A percentile compares a stretch with the other conserved stretches of the same genome.
These are phyloP conservation scores for Syncephalastrum monosporum DNA, from an alignment of 371 early-diverging fungal genomes.

Conservation along the genomic window DNA sequence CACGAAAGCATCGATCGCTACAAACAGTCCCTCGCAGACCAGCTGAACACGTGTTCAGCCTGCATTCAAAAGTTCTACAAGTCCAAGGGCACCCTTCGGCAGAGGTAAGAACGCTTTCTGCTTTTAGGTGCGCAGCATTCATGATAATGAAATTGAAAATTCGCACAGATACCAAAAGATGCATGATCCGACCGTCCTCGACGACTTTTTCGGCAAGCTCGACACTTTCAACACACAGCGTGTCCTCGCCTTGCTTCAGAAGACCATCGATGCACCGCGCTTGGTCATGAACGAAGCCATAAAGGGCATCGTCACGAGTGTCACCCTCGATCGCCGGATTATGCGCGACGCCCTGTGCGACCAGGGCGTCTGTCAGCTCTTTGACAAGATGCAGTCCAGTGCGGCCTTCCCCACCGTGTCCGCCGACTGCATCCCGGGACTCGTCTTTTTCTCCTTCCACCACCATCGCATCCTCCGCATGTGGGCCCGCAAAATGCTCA, in stretches of 20 bases:
- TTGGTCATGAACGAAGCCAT: slow-evolving; percentile 1
- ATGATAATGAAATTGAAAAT: neutral
- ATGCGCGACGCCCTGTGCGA: slow-evolving; percentile 20
- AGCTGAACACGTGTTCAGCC: slow-evolving; percentile 25
- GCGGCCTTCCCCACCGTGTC: slow-evolving; percentile 28
- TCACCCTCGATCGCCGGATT: neutral
- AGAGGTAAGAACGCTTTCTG: slow-evolving; percentile 20
- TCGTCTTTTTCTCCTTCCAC: slow-evolving; percentile 29
- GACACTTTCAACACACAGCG: slow-evolving; percentile 32
- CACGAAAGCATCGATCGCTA: slow-evolving; percentile 39
- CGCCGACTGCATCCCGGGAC: slow-evolving; percentile 11
- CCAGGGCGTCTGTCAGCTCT: slow-evolving; percentile 19
- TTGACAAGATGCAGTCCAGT: slow-evolving; percentile 29
- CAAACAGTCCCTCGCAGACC: slow-evolving; percentile 32
- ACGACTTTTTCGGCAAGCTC: slow-evolving; percentile 30
- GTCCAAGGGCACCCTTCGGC: slow-evolving; percentile 24
- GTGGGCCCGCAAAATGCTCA: slow-evolving; percentile 45
- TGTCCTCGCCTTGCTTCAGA: slow-evolving; percentile 14
- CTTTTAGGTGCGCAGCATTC: neutral
- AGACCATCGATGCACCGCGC: neutral
- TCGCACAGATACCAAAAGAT: slow-evolving; percentile 27
- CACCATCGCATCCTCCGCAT: slow-evolving; percentile 34
- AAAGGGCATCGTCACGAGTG: too few relatives aligned
- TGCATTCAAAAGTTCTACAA: slow-evolving; percentile 35
- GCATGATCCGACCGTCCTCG: slow-evolving; percentile 35